Evolutionary conservation across 2,329 filamentous ascomycete species (phyloP).

Genomic region (Cladobotryum mycophilum): DNA sequence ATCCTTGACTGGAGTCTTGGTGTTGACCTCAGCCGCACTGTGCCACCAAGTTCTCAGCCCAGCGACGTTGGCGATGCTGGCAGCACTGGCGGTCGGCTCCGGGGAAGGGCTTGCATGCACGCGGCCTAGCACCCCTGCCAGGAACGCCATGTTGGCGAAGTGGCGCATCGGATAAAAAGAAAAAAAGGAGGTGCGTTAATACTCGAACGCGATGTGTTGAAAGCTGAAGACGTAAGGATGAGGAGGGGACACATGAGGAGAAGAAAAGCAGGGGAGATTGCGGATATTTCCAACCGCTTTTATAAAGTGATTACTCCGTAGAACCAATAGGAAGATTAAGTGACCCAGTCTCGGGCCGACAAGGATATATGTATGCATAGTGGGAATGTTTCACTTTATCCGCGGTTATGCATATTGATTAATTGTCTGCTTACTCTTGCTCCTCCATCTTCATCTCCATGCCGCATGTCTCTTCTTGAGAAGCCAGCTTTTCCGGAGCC

Average conservation of each 20-base stretch:
- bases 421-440: background rate
- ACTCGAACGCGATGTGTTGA: too few relatives aligned
- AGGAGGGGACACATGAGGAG: background rate
- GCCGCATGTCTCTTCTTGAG: background rate
- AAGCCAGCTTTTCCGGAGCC: background rate
- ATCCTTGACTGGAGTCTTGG: conserved; percentile 8
- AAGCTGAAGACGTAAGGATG: background rate
- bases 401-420: too few relatives aligned
- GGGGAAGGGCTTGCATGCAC: too few relatives aligned
- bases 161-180: background rate
- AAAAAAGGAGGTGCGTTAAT: background rate
- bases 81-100: too few relatives aligned
- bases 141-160: too few relatives aligned
- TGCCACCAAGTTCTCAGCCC: conserved; percentile 17
- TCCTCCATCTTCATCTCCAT: background rate
- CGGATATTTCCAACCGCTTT: background rate
- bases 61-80: background rate
- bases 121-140: too few relatives aligned
- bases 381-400: too few relatives aligned
- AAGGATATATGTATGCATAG: too few relatives aligned
- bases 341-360: background rate
- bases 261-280: background rate
- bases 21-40: conserved; percentile 13
- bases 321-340: background rate
- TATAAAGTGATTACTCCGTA: too few relatives aligned